These are phyloP conservation scores for Aspergillus conjunctus DNA, from an alignment of 495 filamentous ascomycete species.

Conservation along the genomic window DNA sequence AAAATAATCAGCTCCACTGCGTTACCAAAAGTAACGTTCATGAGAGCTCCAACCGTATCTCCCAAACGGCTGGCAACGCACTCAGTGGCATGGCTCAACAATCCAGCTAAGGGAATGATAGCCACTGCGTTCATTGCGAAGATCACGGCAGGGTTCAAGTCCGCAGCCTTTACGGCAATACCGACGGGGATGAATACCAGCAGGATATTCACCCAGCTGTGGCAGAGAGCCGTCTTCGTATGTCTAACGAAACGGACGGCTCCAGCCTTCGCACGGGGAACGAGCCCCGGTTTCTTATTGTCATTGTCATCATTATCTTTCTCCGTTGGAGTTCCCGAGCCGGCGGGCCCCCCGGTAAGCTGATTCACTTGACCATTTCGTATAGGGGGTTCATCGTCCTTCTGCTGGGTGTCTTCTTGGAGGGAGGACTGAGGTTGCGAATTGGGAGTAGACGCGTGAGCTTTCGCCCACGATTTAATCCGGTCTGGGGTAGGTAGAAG, in stretches of 20 bases:
- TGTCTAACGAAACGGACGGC: constrained; percentile 39
- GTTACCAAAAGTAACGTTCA: constrained; percentile 89
- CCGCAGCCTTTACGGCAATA: constrained; percentile 62
- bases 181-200: constrained; percentile 80
- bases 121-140: constrained; percentile 84
- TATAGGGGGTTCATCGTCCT: constrained; percentile 17
- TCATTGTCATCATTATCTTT: constrained; percentile 20
- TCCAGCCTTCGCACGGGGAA: constrained; percentile 40
- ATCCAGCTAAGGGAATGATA: constrained; percentile 79
- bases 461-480: constrained; percentile 54
- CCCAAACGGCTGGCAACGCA: constrained; percentile 74
- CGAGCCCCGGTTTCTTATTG: constrained; percentile 33
- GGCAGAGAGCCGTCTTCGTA: constrained; percentile 43
- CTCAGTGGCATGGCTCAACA: constrained; percentile 81
- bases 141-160: constrained; percentile 52
- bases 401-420: constrained; percentile 15
- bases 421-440: constrained; percentile 18
- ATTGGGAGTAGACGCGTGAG: constrained; percentile 43
- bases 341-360: constrained; percentile 23
- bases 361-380: constrained; percentile 45
- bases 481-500: constrained; percentile 32
- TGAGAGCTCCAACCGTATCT: constrained; percentile 76
- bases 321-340: constrained; percentile 26
- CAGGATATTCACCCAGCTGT: constrained; percentile 77
- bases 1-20: constrained; percentile 90